Evolutionary conservation across 805 yeast species (phyloP), one percentile per base, ranked within the genome.

Genomic region (Monosporozyma aerobia): DNA sequence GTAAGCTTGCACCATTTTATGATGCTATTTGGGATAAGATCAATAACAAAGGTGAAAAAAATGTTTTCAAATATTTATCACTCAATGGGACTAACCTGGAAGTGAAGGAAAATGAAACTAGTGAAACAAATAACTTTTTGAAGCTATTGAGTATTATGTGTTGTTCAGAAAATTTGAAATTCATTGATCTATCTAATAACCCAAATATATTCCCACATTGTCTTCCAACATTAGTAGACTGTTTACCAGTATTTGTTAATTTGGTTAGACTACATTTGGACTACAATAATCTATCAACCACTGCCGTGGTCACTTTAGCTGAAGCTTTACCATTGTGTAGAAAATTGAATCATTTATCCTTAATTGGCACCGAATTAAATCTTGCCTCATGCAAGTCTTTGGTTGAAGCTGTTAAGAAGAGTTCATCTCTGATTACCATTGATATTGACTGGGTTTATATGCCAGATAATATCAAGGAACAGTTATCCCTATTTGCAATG

Each of bases 171-270:
- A 73, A 76, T 44, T 73, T 90, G 59, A 77, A 77, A 59, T 87
- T 83, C 63, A 71, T 90, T 53, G 97, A 90, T 66, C 60, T 90
- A 29, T 87, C 95, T 9, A 80, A 84, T 57, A 90, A 90, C 66
- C 81, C 83, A 19, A 74, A 73, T 49, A 67, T 90, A 14, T 87
- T 90, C 67, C 89, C 88, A 0, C 63, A 72, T 5, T 72, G 83
- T 27, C 71, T 79, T 54, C 65, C 70, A 11, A 73, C 77, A 39
- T 69, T 90, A 50, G 72, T 81, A 2, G 72, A 79, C n/a, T 77
- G 77, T 55, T 67, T 90, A 48, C 96, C 97, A 1, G 70, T 81
- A n/a, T 84, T 84, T 65, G 80, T 79, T 5, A 74, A 75, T 48
- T 69, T 90, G 57, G 65, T 78, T 0, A 73, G 96, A 51, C 66